Base-by-base conservation (phyloP, 2,329 filamentous ascomycete genomes). In the Aphanocladium album region DNA sequence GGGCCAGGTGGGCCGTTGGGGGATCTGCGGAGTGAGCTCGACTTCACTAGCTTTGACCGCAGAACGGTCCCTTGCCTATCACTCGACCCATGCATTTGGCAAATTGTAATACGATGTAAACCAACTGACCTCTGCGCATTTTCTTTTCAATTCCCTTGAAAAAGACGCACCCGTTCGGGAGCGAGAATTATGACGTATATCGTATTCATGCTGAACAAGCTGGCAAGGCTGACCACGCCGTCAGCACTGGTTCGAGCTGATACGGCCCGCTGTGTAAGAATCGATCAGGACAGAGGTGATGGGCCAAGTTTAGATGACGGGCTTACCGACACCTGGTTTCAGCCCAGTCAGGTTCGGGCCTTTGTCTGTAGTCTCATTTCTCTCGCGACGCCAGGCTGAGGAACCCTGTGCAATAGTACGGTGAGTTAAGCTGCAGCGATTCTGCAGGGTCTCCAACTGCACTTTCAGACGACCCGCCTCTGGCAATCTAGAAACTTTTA, bases 241-340 rank as follows among this genome's bases (percentile, higher is more conserved):
- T 46, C 53, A 56, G 53, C 53, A 56, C 53, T 56, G 43, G 25
- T 35, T 55, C 41, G 16, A 45, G 41, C 39, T 46, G 53, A 33
- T 46, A 46, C 41, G n/a, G 39, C 41, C 27, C 41, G 53, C 25
- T 16, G 25, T 30, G 25, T 35, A 35, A 23, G 37, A 56, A 56
- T 56, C 39, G 53, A 56, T 46, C 53, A 54, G 2, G 27, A 14
- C 23, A 25, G n/a, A 19, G 35, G 19, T 14, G 33, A 12, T 35
- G 17, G 11, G n/a, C 5, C 25, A 5, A 16, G 11, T 19, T 39
- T 56, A 25, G 53, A 56, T 46, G 53, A 46, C 39, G 27, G 53
- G 27, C 53, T 35, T 21, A 11, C 53, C 25, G 41, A 16, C 37
- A 54, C 23, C 43, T 43, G 39, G 27, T 33, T 23, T 45, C 41